Base-by-base conservation (phyloP, 148 eudicot species). In the Silene latifolia region DNA sequence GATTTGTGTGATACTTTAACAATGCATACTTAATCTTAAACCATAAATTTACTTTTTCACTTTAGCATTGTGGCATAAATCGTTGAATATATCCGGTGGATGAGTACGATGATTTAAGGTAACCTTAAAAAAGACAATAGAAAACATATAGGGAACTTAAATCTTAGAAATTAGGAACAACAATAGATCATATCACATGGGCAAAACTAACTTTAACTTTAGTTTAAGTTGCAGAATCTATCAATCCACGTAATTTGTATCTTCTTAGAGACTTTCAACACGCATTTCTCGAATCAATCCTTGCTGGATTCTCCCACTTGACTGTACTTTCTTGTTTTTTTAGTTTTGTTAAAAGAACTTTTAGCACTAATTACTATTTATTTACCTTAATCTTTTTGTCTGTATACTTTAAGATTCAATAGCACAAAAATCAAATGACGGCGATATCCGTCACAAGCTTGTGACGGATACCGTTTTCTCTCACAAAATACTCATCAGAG, bases 211-310 rank as follows among this genome's bases (percentile, higher is more conserved):
- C 69, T 74, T 60, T 69, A 46, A 7, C 69, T 62, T 60, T 61
- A 42, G 56, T 70, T 77, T 63, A 72, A 62, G 75, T 18, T 61
- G 57, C 71, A 72, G 51, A 78, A 71, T 78, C 72, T 71, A 78
- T 39, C 44, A 78, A 13, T 78, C 65, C 75, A 71, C 76, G 71
- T 48, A 72, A 72, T 78, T 63, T 63, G 71, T 71, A 63, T 77
- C 80, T 72, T 78, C 70, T 78, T 78, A 29, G 65, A 78, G 59
- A 35, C 73, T 14, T 29, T 78, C 80, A 63, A 71, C 65, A 39
- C 71, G 39, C 74, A 29, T 21, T 61, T 74, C 63, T 24, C 39
- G 54, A 60, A 46, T 59, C 19, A 73, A 73, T 65, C 81, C 73
- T 47, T 60, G 81, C 78, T 79, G 81, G 78, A 79, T 61, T 35